Conservation (phyloP, 805 yeast genomes). For the Myxozyma udenii region DNA sequence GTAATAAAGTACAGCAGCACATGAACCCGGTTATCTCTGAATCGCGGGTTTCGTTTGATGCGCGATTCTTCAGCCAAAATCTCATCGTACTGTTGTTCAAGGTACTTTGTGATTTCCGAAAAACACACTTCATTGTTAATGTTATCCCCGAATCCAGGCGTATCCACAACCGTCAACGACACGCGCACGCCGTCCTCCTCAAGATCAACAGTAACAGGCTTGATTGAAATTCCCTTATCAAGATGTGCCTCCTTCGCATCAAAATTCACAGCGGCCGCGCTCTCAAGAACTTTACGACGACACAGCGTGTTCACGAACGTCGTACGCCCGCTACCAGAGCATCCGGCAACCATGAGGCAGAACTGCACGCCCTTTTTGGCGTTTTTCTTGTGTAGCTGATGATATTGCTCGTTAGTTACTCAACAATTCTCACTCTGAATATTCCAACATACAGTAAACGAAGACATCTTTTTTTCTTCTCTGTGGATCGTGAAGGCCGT, state of each 20-base stretch:
- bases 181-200: slow-evolving; percentile 54
- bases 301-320: slow-evolving; percentile 70
- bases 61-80: slow-evolving; percentile 72
- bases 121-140: slow-evolving; percentile 58
- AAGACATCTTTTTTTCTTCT: not conserved
- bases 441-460: not conserved
- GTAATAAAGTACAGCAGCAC: slow-evolving; percentile 74
- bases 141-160: slow-evolving; percentile 78
- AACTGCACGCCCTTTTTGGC: slow-evolving; percentile 62
- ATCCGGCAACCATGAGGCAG: slow-evolving; percentile 68
- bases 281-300: slow-evolving; percentile 46
- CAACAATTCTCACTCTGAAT: not conserved
- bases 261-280: slow-evolving; percentile 22
- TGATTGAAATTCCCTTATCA: slow-evolving; percentile 44
- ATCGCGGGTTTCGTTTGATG: slow-evolving; percentile 67
- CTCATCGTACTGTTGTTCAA: slow-evolving; percentile 68
- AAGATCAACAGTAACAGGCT: slow-evolving; percentile 47
- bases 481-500: not conserved
- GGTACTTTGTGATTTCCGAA: slow-evolving; percentile 52
- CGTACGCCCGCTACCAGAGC: slow-evolving; percentile 70
- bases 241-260: slow-evolving; percentile 39
- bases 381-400: slow-evolving; percentile 49
- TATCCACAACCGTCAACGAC: slow-evolving; percentile 57
- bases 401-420: not conserved
- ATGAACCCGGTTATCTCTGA: slow-evolving; percentile 71